Base-by-base conservation (phyloP, 768 basidiomycete genomes). In the Suillus cothurnatus region DNA sequence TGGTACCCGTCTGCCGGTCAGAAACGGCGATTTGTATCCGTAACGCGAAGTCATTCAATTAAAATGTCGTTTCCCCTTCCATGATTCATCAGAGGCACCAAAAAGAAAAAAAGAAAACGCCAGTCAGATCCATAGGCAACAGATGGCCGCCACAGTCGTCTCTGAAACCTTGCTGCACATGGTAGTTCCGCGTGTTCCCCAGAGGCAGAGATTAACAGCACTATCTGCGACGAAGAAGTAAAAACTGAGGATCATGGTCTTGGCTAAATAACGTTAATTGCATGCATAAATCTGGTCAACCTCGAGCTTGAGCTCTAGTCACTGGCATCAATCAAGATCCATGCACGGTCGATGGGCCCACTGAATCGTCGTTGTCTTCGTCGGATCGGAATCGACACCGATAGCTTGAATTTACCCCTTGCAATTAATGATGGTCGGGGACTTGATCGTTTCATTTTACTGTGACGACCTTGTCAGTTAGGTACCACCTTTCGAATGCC, bases 391-490 rank as follows among this genome's bases (percentile, higher is more conserved):
- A 55, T 34, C 21, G 53, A 55, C 32, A 34, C 21, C 53, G 53
- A 55, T 55, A 34, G 31, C 53, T 55, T n/a, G 59, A 60, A 60
- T 39, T 50, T 21, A 53, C 43, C 23, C 7, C 23, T 26, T 32
- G n/a, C 8, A 53, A 62, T 57, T 55, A 34, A 57, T 32, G 61
- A 62, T 26, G 61, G 28, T 47, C 59, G n/a, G 12, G 55, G 26
- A 6, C 53, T 55, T 36, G 11, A 55, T 55, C 53, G 31, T 31
- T 32, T 32, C 52, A 53, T 53, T 17, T 53, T 53, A 53, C 17
- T 28, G 17, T 31, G 3, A 34, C 12, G 21, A 3, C 31, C 53
- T 32, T 55, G 21, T 32, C 31, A 55, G 31, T 52, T 19, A 9
- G 7, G 5, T 11, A 32, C 19, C 11, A 32, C 31, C 31, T 55